Evolutionary conservation across 805 yeast species (phyloP).

Genomic region (Clavispora asparagi): DNA sequence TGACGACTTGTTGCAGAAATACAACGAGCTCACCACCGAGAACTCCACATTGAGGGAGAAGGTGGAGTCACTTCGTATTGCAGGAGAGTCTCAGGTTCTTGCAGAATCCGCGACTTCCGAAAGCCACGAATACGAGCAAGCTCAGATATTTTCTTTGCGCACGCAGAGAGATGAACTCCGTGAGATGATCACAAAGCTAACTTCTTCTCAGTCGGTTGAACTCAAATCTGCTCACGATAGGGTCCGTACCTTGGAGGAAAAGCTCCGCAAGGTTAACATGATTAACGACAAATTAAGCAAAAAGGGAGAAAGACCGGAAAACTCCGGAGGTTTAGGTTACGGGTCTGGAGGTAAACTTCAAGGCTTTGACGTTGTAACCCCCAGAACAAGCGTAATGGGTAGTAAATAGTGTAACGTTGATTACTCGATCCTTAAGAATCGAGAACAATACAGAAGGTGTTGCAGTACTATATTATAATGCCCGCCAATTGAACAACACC

Average conservation of each 20-base stretch:
- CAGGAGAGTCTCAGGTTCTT: not conserved
- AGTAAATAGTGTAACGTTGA: not conserved
- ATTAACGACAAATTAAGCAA: slow-evolving; percentile 32
- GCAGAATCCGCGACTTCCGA: not conserved
- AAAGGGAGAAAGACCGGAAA: slow-evolving; percentile 14
- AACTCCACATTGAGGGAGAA: slow-evolving; percentile 36
- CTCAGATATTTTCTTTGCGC: slow-evolving; percentile 11
- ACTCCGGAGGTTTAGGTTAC: slow-evolving; percentile 4
- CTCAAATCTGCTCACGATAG: slow-evolving; percentile 32
- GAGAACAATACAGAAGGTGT: too few species aligned
- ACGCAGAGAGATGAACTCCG: slow-evolving; percentile 39
- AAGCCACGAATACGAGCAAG: slow-evolving; percentile 8
- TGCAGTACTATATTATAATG: too few species aligned
- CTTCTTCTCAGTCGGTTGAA: slow-evolving; percentile 31
- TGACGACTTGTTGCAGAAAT: slow-evolving; percentile 30
- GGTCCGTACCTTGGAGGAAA: slow-evolving; percentile 26
- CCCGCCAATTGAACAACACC: not conserved
- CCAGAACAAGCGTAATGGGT: slow-evolving; percentile 19
- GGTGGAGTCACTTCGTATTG: slow-evolving; percentile 1
- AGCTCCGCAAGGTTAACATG: slow-evolving; percentile 23
- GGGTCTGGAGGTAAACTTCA: slow-evolving; percentile 32
- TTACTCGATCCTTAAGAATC: not conserved
- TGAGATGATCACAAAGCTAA: slow-evolving; percentile 34
- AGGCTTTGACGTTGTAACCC: slow-evolving; percentile 35
- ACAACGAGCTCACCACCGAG: slow-evolving; percentile 35